Evolutionary conservation across 306 rosid genomes (phyloP), one percentile per base, ranked within the genome.

Genomic region (Quercus parvula): DNA sequence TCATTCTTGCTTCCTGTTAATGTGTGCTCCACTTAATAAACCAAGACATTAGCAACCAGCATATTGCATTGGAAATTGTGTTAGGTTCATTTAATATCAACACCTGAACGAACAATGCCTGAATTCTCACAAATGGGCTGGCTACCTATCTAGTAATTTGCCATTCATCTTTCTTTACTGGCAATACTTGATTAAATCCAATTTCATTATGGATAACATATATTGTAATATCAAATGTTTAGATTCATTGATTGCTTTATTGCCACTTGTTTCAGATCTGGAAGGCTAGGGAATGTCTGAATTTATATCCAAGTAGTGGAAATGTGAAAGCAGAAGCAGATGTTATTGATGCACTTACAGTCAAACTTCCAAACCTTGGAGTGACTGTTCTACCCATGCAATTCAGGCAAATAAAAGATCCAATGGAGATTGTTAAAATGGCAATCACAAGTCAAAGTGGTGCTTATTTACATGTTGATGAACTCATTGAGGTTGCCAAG

Each of bases 281-380:
- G 99, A 95, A 93, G 89, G 97, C 99, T 74, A 90, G 84, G 83
- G 99, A 95, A 80, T 95, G 99, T 81, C 91, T 95, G 86, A 89
- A 89, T 85, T 79, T 95, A 79, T 88, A 85, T 82, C 89, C 94
- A 56, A 90, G 81, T 82, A 89, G 96, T 59, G 77, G 88, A 85
- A 86, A 77, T 75, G 95, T 91, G 77, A 90, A 87, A 85, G 86
- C 87, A 52, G 98, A 93, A 89, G 93, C 86, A 66, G 97, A 95
- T 85, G 88, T 87, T 67, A 93, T 95, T 86, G 96, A 95, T 68
- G 98, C 90, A 17, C 90, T 93, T 56, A 95, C 96, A 56, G 87
- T 85, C 79, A 87, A 87, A 82, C 97, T 95, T 83, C 97, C 99
- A 86, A 88, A 84, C 83, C 96, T 95, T 79, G 99, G 99, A 79